phyloP scores from a whole-genome alignment of 2,329 filamentous ascomycete species.

The Rhinocladiella mackenziei region DNA sequence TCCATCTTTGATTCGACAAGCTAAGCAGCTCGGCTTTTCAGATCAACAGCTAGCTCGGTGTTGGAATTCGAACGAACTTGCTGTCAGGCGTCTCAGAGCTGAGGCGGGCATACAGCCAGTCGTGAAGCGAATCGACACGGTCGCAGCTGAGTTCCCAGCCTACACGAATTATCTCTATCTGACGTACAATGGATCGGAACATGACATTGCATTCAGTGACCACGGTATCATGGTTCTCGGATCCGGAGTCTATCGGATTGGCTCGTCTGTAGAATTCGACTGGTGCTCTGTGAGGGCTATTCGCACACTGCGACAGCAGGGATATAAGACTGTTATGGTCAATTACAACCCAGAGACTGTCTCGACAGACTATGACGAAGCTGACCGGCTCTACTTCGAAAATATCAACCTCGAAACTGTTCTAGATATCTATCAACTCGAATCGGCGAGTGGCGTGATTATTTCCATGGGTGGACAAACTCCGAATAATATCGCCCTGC shows the following conservation, averaged over 20 bases:
- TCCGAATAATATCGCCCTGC: constrained; percentile 94
- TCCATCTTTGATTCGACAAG: constrained; percentile 66
- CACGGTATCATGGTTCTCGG: constrained; percentile 94
- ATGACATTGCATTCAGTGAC: constrained; percentile 80
- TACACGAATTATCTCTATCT: constrained; percentile 95
- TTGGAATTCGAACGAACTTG: constrained; percentile 90
- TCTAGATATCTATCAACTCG: constrained; percentile 87
- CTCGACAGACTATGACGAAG: constrained; percentile 87
- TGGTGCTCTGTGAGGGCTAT: constrained; percentile 97
- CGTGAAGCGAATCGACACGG: constrained; percentile 98
- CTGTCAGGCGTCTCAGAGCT: constrained; percentile 76
- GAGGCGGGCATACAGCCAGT: constrained; percentile 81
- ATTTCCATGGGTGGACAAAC: constrained; percentile 97
- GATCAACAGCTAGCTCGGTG: constrained; percentile 92
- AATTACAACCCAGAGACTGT: constrained; percentile 92
- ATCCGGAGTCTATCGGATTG: constrained; percentile 94
- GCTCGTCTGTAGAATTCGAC: constrained; percentile 96
- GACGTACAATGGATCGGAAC: constrained; percentile 87
- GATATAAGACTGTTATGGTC: constrained; percentile 93
- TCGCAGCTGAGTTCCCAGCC: constrained; percentile 92
- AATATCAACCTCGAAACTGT: constrained; percentile 88
- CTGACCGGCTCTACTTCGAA: constrained; percentile 92
- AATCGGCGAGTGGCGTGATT: constrained; percentile 76
- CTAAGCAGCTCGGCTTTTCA: constrained; percentile 91
- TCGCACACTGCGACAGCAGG: constrained; percentile 76